A percentile compares a stretch with the other conserved stretches of the same genome.
Conservation (phyloP, 1,284 basidiomycete species). For the Cryptococcus floricola region DNA sequence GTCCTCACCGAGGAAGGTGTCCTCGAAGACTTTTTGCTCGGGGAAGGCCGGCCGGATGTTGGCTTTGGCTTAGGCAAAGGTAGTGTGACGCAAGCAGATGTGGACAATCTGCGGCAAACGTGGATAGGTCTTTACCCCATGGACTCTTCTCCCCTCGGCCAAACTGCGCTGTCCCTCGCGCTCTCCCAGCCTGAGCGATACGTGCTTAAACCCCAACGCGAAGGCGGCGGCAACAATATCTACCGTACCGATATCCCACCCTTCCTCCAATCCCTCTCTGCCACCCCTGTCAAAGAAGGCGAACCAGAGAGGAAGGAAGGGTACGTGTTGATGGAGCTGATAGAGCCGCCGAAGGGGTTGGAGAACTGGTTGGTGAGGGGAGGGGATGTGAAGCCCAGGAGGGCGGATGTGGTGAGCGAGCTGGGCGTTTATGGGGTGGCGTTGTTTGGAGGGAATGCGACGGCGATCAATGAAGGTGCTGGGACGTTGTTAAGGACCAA, state of each 20-base stretch:
- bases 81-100: slow-evolving; percentile 45
- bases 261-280: slow-evolving; percentile 65
- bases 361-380: slow-evolving; percentile 69
- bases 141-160: slow-evolving; percentile 50
- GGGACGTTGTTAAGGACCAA: slow-evolving; percentile 92
- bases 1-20: slow-evolving; percentile 71
- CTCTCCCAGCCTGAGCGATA: slow-evolving; percentile 57
- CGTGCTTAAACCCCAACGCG: slow-evolving; percentile 92
- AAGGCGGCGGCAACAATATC: slow-evolving; percentile 96
- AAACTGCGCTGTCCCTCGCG: slow-evolving; percentile 57
- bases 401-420: slow-evolving; percentile 78
- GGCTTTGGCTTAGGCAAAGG: slow-evolving; percentile 48
- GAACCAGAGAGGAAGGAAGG: slow-evolving; percentile 51
- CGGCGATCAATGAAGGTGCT: slow-evolving; percentile 59
- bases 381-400: slow-evolving; percentile 47
- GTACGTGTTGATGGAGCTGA: slow-evolving; percentile 94
- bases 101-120: slow-evolving; percentile 59
- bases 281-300: slow-evolving; percentile 47
- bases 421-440: slow-evolving; percentile 88
- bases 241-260: slow-evolving; percentile 78
- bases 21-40: slow-evolving; percentile 65
- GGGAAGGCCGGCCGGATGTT: slow-evolving; percentile 40
- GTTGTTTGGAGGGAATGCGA: slow-evolving; percentile 60
- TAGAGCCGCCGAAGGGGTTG: slow-evolving; percentile 65
- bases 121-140: slow-evolving; percentile 75